Evolutionary conservation across 1,139 yeast genomes (phyloP), one percentile per base, ranked within the genome.

Genomic region (Blastobotrys malaysiensis): DNA sequence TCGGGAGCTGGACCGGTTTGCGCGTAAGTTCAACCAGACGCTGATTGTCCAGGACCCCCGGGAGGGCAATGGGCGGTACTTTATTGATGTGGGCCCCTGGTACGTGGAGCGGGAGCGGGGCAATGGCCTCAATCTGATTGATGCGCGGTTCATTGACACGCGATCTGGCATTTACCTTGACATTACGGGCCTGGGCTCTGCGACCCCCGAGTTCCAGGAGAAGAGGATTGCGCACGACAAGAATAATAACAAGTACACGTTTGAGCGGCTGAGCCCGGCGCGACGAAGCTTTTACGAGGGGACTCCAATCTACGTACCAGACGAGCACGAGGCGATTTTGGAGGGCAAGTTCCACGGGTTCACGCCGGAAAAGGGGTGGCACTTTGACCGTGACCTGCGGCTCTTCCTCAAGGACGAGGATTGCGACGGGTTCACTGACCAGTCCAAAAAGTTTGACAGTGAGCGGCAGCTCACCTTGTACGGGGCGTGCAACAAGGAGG

Each of bases 91-190:
- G 16, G 59, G 66, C 18, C 75, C 75, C 1, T 63, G 67, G 60
- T 72, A 68, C 51, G 65, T 70, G 13, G 63, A 69, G 53, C 63
- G 77, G 7, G 55, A 47, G 5, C 61, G 68, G 26, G 80, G 79
- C 9, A 80, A 79, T 61, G 81, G 81, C 19, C 60, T 63, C 19
- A 88, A 88, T 67, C 82, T 85, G 58, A 88, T 88, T 57, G 96
- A 88, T 72, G 96, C 93, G 0, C 76, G 96, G 55, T 86, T 87
- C 63, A 80, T 88, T 55, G 95, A 88, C 67, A 74, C 83, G 7
- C 86, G 84, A 58, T 79, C 87, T 13, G 96, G 96, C 0, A 68
- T 84, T 52, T 88, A 84, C 65, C 79, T 88, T 54, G 96, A 88
- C 69, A 67, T 72, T 47, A 69, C 76, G 5, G 74, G 70, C 1